Conservation (phyloP, 345 rosid genomes). For the Melaleuca alternifolia region DNA sequence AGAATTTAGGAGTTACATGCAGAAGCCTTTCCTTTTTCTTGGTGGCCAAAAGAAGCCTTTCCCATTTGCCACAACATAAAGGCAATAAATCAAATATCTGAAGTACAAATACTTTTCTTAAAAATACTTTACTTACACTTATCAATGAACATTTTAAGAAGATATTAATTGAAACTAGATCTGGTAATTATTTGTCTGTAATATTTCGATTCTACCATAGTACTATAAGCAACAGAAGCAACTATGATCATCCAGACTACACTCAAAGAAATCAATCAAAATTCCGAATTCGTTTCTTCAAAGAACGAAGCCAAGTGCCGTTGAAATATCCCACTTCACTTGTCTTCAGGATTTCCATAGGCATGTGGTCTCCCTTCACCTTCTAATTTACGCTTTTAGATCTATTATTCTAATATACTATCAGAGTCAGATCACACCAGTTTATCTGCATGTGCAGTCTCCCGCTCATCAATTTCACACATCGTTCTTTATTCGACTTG, state of each 20-base stretch:
- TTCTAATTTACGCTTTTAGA: neutral
- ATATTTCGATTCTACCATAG: neutral
- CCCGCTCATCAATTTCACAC: neutral
- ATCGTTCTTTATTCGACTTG: neutral
- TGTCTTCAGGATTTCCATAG: neutral
- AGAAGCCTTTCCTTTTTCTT: neutral
- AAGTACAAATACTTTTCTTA: neutral
- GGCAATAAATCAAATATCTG: neutral
- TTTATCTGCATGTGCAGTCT: neutral
- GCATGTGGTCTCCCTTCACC: neutral
- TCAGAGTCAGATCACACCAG: neutral
- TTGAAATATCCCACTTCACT: neutral
- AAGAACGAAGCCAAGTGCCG: neutral
- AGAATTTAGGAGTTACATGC: neutral
- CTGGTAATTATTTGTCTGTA: neutral
- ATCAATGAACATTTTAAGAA: neutral
- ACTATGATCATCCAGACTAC: neutral
- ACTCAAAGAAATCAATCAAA: neutral
- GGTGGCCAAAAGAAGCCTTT: neutral
- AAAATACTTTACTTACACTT: neutral
- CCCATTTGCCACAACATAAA: neutral
- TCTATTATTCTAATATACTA: neutral
- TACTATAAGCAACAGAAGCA: neutral
- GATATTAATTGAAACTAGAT: neutral
- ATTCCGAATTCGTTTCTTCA: neutral